Base-by-base conservation (phyloP, 2,329 filamentous ascomycete species). In the Gaeumannomyces tritici region DNA sequence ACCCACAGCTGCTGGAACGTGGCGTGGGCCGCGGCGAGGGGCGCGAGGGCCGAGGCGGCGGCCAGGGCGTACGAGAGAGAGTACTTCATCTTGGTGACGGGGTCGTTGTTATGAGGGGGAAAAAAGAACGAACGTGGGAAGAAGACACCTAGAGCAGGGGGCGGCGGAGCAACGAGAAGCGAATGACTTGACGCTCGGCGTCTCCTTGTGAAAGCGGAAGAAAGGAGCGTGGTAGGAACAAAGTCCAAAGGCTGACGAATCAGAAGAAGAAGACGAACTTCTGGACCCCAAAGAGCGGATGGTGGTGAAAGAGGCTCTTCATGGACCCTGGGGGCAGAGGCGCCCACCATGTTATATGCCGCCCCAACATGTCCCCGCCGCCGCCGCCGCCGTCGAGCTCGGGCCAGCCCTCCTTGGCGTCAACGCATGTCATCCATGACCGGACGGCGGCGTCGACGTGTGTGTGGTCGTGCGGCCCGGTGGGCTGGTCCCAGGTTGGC, bases 1-100 rank as follows among this genome's bases (percentile, higher is more conserved):
- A 62, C 35, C 61, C 57, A 47, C 35, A 62, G 47, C 42, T 62
- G 42, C 21, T 27, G 47, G 56, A 81, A 83, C 51, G 75, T 79
- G 56, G 81, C 78, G 66, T 83, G 81, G 5, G 60, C 60, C 15
- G 55, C 55, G 55, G 24, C 31, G 6, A 60, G 26, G 59, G 59
- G 26, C n/a, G 59, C 59, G 18, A 60, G 28, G 26, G 59, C 42
- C 26, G 35, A 35, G 57, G 28, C 27, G n/a, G 35, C 27, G n/a
- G 35, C 29, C 3, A 59, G 57, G 57, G 57, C 29, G 57, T 15
- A 35, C 31, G 29, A 11, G 21, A 35, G 35, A 26, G 26, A 6
- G 31, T 31, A 35, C 57, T 35, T 59, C 57, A 59, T 59, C 28
- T 59, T 59, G 57, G n/a, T n/a, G n/a, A n/a, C n/a, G n/a, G n/a